Evolutionary conservation across 176 grass and related monocot species (phyloP).

Genomic region (Eragrostis nindensis): DNA sequence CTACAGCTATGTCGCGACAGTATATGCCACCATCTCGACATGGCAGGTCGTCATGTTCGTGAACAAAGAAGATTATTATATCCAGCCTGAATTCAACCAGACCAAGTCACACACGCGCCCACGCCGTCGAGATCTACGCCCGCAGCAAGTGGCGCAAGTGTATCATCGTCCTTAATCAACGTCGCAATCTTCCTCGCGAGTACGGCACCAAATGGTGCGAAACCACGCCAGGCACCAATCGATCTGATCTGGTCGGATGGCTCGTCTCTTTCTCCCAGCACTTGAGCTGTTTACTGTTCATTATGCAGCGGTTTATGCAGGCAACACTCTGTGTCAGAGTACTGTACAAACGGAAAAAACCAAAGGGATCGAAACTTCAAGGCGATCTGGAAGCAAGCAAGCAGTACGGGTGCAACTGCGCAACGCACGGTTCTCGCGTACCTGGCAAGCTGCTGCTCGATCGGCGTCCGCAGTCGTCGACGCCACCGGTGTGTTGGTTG

Average conservation of each 20-base stretch:
- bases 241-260: background rate
- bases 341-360: background rate
- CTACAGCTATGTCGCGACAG: too few species aligned
- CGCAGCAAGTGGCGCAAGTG: background rate
- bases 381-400: background rate
- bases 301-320: background rate
- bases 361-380: background rate
- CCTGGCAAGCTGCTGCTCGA: background rate
- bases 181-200: background rate
- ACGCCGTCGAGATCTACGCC: too few species aligned
- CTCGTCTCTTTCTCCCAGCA: background rate
- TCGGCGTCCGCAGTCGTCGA: background rate
- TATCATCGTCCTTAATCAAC: background rate
- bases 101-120: too few species aligned
- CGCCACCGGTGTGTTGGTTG: slow-evolving; percentile 1
- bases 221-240: background rate
- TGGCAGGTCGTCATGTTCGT: too few species aligned
- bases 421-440: background rate
- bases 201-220: background rate
- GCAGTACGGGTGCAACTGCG: background rate
- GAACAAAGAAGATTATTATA: too few species aligned
- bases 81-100: too few species aligned
- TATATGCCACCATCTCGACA: too few species aligned
- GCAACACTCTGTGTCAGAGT: background rate
- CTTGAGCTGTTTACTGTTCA: too few species aligned